Evolutionary conservation across 768 basidiomycete species (phyloP), one percentile per base, ranked within the genome.

Genomic region (Collybiopsis confluens): DNA sequence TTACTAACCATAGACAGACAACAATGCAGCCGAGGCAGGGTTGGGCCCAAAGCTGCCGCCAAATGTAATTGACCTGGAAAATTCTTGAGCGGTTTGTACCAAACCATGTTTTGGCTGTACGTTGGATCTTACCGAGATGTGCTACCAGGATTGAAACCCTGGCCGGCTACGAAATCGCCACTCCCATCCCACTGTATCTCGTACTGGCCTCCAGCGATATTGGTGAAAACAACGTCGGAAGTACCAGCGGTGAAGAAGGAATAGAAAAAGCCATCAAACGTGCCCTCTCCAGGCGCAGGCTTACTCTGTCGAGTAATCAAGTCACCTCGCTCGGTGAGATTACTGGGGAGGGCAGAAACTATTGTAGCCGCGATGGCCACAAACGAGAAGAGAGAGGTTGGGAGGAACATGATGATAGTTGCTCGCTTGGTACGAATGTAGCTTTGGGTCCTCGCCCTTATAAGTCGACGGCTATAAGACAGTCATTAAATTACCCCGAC

Each of bases 101-200:
- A n/a, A n/a, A n/a, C n/a, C 42, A 8, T 8, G n/a, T 43, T 8
- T 18, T 9, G 8, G 18, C 24, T 26, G 44, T 10, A 24, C 30
- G 26, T 56, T 48, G 43, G 18, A 15, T 16, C 10, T 6, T 23
- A 30, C 58, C 55, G 21, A 58, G 60, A 41, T 10, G 65, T 61
- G 52, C 63, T 48, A 16, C 69, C 68, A 10, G 67, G 67, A 23
- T 59, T 68, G 66, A 67, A 69, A n/a, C 69, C 68, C 54, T 68
- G 70, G 40, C 69, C 68, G 46, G 49, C 69, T 18, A 69, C 66
- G 45, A 68, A 62, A 61, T 70, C 65, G 27, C 65, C 69, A 23
- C 28, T 52, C 4, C 54, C 55, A 21, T 54, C 45, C 69, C 69
- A 70, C 13, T 52, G 58, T n/a, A 70, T 58, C 45, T 56, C 59